These are phyloP conservation scores for Penicillium cosmopolitanum DNA, from an alignment of 495 filamentous ascomycete genomes.

Conservation along the genomic window DNA sequence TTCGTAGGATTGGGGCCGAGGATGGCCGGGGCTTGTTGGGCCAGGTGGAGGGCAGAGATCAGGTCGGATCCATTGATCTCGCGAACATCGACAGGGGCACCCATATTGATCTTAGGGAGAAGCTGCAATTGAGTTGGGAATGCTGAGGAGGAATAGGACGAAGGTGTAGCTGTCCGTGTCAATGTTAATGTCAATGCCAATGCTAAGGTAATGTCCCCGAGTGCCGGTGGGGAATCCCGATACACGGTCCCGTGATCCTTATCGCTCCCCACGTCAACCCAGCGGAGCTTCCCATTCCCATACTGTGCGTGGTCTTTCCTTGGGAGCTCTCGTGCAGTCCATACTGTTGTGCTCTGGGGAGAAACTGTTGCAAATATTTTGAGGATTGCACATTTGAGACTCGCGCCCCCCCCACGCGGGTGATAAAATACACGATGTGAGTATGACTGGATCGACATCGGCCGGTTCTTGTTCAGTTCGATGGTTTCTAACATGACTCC, in stretches of 20 bases:
- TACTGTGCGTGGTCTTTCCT: not conserved
- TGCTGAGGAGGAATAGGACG: no score
- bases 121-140: no score
- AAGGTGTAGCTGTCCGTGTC: no score
- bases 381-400: no score
- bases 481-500: slow-evolving; percentile 7
- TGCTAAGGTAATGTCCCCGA: no score
- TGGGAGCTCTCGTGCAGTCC: no score
- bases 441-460: no score
- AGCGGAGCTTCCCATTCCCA: not conserved
- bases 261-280: slow-evolving; percentile 19
- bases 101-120: slow-evolving; percentile 15
- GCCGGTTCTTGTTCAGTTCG: not conserved
- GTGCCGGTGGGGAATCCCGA: not conserved
- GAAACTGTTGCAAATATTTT: no score
- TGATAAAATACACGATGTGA: no score
- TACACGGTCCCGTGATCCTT: slow-evolving; percentile 31
- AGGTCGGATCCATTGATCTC: slow-evolving; percentile 41
- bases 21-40: slow-evolving; percentile 76
- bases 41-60: slow-evolving; percentile 64
- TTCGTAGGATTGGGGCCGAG: slow-evolving; percentile 56
- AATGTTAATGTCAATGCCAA: no score
- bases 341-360: no score
- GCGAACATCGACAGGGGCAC: slow-evolving; percentile 14
- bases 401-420: no score